Percentiles rank a stretch among this genome's conserved stretches.
These are phyloP conservation scores for Apiospora saccharicola DNA, from an alignment of 2,329 filamentous ascomycete species.

Conservation along the genomic window DNA sequence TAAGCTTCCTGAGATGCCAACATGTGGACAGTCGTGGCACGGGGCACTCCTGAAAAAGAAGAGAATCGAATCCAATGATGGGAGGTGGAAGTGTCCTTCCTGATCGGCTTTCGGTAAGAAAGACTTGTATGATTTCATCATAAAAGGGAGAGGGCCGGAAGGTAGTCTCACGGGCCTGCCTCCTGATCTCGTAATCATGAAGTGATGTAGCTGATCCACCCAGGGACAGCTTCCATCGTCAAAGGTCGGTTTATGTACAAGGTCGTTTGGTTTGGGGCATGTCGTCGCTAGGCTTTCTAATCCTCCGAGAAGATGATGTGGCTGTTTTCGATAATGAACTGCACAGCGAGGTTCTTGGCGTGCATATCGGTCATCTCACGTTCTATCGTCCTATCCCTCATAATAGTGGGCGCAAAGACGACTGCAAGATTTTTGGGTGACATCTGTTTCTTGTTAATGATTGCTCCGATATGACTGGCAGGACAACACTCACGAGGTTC, in stretches of 20 bases:
- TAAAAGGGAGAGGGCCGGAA: background rate
- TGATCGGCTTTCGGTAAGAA: background rate
- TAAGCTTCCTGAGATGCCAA: slow-evolving; percentile 38
- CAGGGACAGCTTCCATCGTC: slow-evolving; percentile 9
- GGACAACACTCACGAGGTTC: slow-evolving; percentile 71
- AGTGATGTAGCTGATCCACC: background rate
- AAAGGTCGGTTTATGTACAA: slow-evolving; percentile 8
- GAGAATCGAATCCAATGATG: slow-evolving; percentile 35
- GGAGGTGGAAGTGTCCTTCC: background rate
- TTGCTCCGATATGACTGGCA: background rate
- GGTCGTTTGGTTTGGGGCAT: background rate
- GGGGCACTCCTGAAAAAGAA: slow-evolving; percentile 35
- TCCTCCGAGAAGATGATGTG: slow-evolving; percentile 75
- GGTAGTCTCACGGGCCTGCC: slow-evolving; percentile 19
- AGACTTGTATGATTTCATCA: background rate
- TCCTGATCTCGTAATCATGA: slow-evolving; percentile 20
- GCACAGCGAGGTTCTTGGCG: slow-evolving; percentile 88
- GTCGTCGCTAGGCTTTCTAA: slow-evolving; percentile 4
- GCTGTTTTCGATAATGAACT: slow-evolving; percentile 92
- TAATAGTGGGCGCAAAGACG: slow-evolving; percentile 96
- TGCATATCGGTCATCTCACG: slow-evolving; percentile 97
- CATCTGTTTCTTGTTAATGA: slow-evolving; percentile 69
- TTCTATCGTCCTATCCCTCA: slow-evolving; percentile 88
- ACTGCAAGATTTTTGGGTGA: slow-evolving; percentile 95
- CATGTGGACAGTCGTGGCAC: slow-evolving; percentile 28